Evolutionary conservation across 2,329 filamentous ascomycete genomes (phyloP).

Genomic region (Pestalotiopsis sp.): DNA sequence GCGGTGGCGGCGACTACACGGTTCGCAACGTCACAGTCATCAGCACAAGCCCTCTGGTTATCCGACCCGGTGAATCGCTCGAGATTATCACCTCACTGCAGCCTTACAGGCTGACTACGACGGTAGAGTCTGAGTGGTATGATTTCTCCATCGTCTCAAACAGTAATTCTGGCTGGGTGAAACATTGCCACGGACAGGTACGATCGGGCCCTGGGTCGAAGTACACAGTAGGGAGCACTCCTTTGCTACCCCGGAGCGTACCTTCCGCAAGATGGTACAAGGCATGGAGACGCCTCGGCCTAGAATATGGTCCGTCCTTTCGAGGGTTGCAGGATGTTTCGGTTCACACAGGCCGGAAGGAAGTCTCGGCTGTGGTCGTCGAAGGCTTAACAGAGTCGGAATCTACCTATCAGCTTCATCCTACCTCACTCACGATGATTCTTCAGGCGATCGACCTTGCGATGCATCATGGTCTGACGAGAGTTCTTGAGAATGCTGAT

Average conservation of each 20-base stretch:
- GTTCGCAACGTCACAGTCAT: conserved; percentile 9
- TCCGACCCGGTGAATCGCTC: conserved; percentile 16
- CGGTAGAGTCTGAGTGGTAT: conserved; percentile 25
- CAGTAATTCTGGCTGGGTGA: conserved; percentile 26
- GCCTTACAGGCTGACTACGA: conserved; percentile 19
- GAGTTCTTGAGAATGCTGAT: background rate
- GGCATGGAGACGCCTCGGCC: background rate
- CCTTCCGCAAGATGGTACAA: background rate
- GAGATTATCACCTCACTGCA: conserved; percentile 27
- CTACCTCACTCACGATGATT: background rate
- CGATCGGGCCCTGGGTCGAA: background rate
- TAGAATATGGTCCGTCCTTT: conserved; percentile 7
- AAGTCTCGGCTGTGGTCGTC: background rate
- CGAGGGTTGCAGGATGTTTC: background rate
- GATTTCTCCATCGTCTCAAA: conserved; percentile 29
- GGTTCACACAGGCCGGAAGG: background rate
- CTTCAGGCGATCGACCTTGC: background rate
- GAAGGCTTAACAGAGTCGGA: background rate
- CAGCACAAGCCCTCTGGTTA: conserved; percentile 20
- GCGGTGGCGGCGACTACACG: conserved; percentile 8
- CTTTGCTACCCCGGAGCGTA: background rate
- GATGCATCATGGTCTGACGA: background rate
- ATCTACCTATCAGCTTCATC: background rate
- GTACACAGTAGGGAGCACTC: background rate
- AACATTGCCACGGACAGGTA: conserved; percentile 21